These are phyloP conservation scores for Talinum fruticosum DNA, from an alignment of 148 eudicot genomes.

Conservation along the genomic window DNA sequence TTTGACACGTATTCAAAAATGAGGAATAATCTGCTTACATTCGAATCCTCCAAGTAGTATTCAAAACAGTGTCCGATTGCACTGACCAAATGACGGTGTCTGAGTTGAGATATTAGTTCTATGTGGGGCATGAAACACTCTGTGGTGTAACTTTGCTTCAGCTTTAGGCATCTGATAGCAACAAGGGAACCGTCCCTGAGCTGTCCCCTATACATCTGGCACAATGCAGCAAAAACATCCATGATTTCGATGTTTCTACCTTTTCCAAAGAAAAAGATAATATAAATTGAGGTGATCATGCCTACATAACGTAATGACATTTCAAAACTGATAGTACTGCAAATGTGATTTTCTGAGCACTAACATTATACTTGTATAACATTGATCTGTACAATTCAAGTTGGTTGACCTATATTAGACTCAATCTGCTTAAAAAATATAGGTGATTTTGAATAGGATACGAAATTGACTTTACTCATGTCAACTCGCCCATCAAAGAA, in stretches of 20 bases:
- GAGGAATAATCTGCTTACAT: slow-evolving; percentile 84
- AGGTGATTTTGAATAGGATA: neutral
- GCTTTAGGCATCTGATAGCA: slow-evolving; percentile 74
- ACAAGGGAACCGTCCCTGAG: slow-evolving; percentile 65
- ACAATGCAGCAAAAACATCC: neutral
- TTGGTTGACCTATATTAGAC: neutral
- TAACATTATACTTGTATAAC: neutral
- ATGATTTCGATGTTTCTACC: slow-evolving; percentile 2
- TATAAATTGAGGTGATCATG: neutral
- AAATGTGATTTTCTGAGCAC: neutral
- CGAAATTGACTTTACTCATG: neutral
- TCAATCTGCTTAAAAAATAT: too few relatives aligned
- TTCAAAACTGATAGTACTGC: neutral
- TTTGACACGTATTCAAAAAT: slow-evolving; percentile 81
- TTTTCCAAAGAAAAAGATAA: neutral
- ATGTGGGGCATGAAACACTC: slow-evolving; percentile 63
- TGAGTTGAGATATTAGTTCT: slow-evolving; percentile 70
- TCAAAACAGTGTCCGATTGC: slow-evolving; percentile 92
- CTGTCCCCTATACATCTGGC: slow-evolving; percentile 80
- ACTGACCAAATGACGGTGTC: slow-evolving; percentile 86
- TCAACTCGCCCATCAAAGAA: neutral
- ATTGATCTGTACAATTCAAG: neutral
- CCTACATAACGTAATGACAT: neutral
- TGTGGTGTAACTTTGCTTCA: slow-evolving; percentile 48
- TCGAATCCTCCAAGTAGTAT: slow-evolving; percentile 86